Evolutionary conservation across 192 early-diverging fungal species (phyloP), one percentile per base, ranked within the genome.

Genomic region (Backusella psychrophila): DNA sequence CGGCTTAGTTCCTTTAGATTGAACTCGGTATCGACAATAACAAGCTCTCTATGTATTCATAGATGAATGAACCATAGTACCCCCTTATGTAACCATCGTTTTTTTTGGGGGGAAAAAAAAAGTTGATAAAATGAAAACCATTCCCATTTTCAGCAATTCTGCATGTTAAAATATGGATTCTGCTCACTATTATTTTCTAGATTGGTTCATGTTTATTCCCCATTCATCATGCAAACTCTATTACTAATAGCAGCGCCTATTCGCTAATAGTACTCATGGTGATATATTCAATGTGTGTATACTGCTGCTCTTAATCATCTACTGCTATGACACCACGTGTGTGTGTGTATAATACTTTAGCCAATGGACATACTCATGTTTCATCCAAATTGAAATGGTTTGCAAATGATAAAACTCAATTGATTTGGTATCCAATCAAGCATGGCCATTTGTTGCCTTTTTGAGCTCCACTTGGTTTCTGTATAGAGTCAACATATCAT

Each of bases 311-410:
- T 5, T 44, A 44, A 5, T 5, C 4, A 44, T 17, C 46, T 49
- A 49, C 19, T n/a, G 15, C 1, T 19, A 49, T 49, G 15, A 7
- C 19, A 49, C 46, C 46, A 49, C 19, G 19, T 49, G 46, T 49
- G 19, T 49, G 46, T 49, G 17, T n/a, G 19, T 49, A n/a, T 1
- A 49, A 49, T 49, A 49, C 15, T 15, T 56, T 21, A 0, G 29
- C 56, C 56, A 63, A 63, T 63, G 23, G 12, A 1, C 8, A 29
- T 12, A 14, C 23, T 12, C 11, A 23, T 12, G 56, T 63, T 63
- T 63, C 56, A 63, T 63, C 56, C 56, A 63, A 63, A 63, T 63
- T 63, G 56, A 63, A 63, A 59, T 59, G 23, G 53, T 23, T 59
- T 59, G 7, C 23, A 59, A 59, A 63, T 29, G 23, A 63, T 63